Evolutionary conservation across 768 basidiomycete species (phyloP), one percentile per base, ranked within the genome.

Genomic region (Phanerochaete carnosa): DNA sequence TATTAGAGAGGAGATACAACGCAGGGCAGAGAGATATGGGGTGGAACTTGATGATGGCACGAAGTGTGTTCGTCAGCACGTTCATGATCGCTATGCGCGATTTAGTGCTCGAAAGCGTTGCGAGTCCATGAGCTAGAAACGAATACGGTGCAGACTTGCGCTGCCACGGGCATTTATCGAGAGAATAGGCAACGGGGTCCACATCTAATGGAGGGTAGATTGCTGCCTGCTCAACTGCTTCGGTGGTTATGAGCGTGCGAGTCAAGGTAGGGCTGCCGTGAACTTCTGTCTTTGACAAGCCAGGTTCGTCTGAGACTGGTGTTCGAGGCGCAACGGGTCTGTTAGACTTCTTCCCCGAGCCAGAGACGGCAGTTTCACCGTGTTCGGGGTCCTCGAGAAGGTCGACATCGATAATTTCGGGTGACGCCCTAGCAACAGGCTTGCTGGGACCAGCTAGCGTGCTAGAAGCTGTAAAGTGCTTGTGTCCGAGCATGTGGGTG

Each of bases 1-100:
- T 83, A 70, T 94, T 95, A 13, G 92, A 92, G 32, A 94, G 77
- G 23, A 94, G 83, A 70, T 94, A 94, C 7, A 94, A 74, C 35
- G 90, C 80, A n/a, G 90, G 82, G 49, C 89, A 75, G 46, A 96
- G 80, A 43, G 91, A 89, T 23, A 78, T 57, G 0, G 90, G 83
- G 66, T 94, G 84, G 65, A 85, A 82, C 39, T 75, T 70, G 62
- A 86, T 79, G 55, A 96, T 79, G 23, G 83, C 80, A 29, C 89
- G 86, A 9, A 96, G 73, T 29, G 88, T 80, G 66, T 95, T 96
- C 37, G 87, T 88, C 58, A 92, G 73, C 19, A 79, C 81, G 66
- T 88, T 85, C 61, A 85, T 70, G 57, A 93, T 92, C 33, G 77
- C 69, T 54, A 86, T 89, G 28, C 92, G 84, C 23, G 92, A 93